These are phyloP conservation scores for Fusarium phyllophilum DNA, from an alignment of 2,329 filamentous ascomycete genomes.

Conservation along the genomic window DNA sequence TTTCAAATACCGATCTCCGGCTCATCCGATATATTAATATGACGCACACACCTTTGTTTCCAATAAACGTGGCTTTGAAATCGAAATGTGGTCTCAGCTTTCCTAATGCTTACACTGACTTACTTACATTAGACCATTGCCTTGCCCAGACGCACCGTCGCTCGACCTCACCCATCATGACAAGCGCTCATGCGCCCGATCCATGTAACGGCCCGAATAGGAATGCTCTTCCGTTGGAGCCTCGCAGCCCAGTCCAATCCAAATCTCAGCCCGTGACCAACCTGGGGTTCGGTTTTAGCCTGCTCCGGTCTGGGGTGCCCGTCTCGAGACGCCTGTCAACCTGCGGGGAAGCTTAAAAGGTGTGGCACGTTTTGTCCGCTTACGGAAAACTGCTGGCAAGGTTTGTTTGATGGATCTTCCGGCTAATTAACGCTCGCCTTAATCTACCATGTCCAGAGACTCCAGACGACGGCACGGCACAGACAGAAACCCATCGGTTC, in stretches of 20 bases:
- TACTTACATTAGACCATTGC: conserved; percentile 3
- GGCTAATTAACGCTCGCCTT: conserved; percentile 25
- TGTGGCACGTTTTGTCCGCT: conserved; percentile 38
- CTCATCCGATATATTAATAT: background rate
- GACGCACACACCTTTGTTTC: background rate
- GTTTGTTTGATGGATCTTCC: conserved; percentile 34
- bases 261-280: conserved; percentile 25
- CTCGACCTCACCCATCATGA: conserved; percentile 16
- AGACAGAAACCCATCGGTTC: background rate
- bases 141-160: conserved; percentile 1
- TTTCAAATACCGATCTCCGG: conserved; percentile 7
- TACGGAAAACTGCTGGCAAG: conserved; percentile 17
- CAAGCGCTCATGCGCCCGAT: conserved; percentile 9
- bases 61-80: background rate
- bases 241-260: conserved; percentile 25
- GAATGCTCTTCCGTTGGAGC: conserved; percentile 23
- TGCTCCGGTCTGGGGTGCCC: conserved; percentile 27
- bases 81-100: background rate
- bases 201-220: conserved; percentile 44
- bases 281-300: conserved; percentile 28
- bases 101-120: background rate
- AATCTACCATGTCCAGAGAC: background rate
- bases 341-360: conserved; percentile 41
- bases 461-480: conserved; percentile 2
- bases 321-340: conserved; percentile 29